Evolutionary conservation across 192 early-diverging fungal genomes (phyloP), one percentile per base, ranked within the genome.

Genomic region (Funneliformis geosporum): DNA sequence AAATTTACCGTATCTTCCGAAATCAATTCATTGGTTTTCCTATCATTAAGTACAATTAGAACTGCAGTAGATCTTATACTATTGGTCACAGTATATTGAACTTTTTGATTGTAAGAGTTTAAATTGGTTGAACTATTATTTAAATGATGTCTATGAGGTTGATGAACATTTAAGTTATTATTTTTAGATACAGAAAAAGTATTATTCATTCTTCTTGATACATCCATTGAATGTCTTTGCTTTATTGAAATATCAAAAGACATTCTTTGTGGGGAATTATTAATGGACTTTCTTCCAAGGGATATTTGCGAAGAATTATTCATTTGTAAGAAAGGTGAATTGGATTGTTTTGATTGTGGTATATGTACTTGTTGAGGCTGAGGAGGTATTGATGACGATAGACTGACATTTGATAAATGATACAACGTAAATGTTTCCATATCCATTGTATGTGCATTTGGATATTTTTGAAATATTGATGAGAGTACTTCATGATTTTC

Each of bases 371-470:
- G 39, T 69, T 21, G 39, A 23, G 8, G 21, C 42, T 23, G 14
- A 69, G 27, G 40, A 39, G 67, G 18, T 21, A 81, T 5, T 16
- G 79, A 66, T 0, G 83, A 76, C 16, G 72, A 47, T 6, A 71
- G 73, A 27, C 87, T 82, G 46, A 86, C 86, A 60, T 84, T 78
- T 28, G 95, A 95, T 47, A 96, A 76, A 78, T 97, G 96, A 82
- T 93, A 92, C 68, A 98, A 78, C 87, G 91, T 91, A 74, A 90
- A 93, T 0, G 90, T 90, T 85, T 98, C 95, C 96, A 98, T 98
- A 81, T 98, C 95, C 33, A 98, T 80, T 0, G 86, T 86, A 33
- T 87, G 75, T 9, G 86, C 88, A 42, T 81, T 79, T 64, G 92
- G 91, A 73, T 90, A 84, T 67, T 80, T 70, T 9, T 75, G 71